Percentiles rank a stretch among this genome's conserved stretches.
Conservation (phyloP, 192 early-diverging fungal species). For the Coemansia sp. region DNA sequence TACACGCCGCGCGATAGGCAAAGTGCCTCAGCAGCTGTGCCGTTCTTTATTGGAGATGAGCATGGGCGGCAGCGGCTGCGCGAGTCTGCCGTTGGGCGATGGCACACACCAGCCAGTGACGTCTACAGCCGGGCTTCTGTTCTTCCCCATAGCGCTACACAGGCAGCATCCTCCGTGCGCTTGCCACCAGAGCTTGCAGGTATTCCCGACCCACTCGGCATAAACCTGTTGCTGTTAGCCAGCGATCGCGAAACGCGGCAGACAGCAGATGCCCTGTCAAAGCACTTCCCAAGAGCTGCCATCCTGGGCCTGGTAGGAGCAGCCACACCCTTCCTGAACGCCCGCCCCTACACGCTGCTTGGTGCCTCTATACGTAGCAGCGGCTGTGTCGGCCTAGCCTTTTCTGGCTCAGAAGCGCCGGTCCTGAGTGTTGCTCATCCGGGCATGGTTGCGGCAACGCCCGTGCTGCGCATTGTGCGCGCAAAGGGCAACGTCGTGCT, state of each 20-base stretch:
- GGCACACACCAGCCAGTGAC: constrained; percentile 37
- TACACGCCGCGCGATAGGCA: not conserved
- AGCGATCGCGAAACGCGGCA: constrained; percentile 39
- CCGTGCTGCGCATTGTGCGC: constrained; percentile 18
- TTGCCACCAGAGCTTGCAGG: constrained; percentile 28
- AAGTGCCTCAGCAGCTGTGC: not conserved
- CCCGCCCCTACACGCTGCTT: constrained; percentile 34
- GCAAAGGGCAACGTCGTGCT: constrained; percentile 50
- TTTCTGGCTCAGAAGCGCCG: not conserved
- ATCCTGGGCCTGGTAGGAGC: constrained; percentile 44
- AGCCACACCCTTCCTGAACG: constrained; percentile 47
- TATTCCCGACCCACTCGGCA: constrained; percentile 4
- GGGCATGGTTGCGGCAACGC: not conserved
- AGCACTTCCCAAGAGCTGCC: constrained; percentile 27
- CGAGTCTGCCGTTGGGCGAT: constrained; percentile 41
- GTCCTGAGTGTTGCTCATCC: not conserved
- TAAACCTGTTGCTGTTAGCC: constrained; percentile 28
- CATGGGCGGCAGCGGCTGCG: constrained; percentile 48
- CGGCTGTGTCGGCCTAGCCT: constrained; percentile 41
- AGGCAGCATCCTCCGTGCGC: constrained; percentile 24
- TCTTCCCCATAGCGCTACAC: constrained; percentile 16
- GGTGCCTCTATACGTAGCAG: not conserved
- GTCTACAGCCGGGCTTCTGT: constrained; percentile 1
- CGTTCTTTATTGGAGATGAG: constrained; percentile 45
- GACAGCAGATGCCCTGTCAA: constrained; percentile 26